phyloP scores from a whole-genome alignment of 2,329 filamentous ascomycete genomes.

The Aspergillus thermomutatus region DNA sequence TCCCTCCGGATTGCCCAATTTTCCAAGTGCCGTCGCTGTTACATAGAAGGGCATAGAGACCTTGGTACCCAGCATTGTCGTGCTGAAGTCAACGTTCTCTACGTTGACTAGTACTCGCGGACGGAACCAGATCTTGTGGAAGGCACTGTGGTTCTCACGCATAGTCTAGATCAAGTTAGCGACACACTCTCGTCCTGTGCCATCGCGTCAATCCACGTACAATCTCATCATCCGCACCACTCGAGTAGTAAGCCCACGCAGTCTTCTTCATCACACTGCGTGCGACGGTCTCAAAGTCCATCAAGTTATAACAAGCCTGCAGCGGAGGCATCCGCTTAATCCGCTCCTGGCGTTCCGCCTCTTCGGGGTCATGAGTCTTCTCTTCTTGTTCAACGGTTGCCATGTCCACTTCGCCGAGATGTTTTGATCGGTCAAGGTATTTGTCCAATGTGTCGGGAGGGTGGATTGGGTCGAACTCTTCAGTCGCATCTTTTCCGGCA shows the following conservation, averaged over 20 bases:
- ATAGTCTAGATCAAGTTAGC: constrained; percentile 61
- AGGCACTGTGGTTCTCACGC: constrained; percentile 92
- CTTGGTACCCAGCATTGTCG: constrained; percentile 89
- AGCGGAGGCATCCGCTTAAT: constrained; percentile 73
- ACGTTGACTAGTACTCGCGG: constrained; percentile 87
- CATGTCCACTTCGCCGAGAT: constrained; percentile 89
- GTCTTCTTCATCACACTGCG: constrained; percentile 89
- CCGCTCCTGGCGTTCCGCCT: constrained; percentile 70
- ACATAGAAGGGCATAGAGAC: constrained; percentile 90
- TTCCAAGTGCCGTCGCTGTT: constrained; percentile 91
- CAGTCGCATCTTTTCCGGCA: constrained; percentile 89
- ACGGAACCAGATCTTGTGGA: constrained; percentile 97
- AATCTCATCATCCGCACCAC: constrained; percentile 85
- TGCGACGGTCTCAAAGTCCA: constrained; percentile 95
- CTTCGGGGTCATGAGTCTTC: constrained; percentile 66
- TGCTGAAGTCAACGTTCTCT: constrained; percentile 78
- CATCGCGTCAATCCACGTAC: constrained; percentile 42
- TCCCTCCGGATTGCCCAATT: constrained; percentile 89
- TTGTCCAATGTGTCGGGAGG: constrained; percentile 81
- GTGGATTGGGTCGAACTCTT: constrained; percentile 85
- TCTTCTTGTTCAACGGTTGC: constrained; percentile 66
- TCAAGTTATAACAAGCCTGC: constrained; percentile 85
- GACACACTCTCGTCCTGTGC: constrained; percentile 5
- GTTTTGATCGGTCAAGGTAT: constrained; percentile 80
- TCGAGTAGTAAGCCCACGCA: constrained; percentile 97